Percentiles rank a stretch among this genome's conserved stretches.
Conservation (phyloP, 768 basidiomycete genomes). For the Erythrobasidium yunnanense region DNA sequence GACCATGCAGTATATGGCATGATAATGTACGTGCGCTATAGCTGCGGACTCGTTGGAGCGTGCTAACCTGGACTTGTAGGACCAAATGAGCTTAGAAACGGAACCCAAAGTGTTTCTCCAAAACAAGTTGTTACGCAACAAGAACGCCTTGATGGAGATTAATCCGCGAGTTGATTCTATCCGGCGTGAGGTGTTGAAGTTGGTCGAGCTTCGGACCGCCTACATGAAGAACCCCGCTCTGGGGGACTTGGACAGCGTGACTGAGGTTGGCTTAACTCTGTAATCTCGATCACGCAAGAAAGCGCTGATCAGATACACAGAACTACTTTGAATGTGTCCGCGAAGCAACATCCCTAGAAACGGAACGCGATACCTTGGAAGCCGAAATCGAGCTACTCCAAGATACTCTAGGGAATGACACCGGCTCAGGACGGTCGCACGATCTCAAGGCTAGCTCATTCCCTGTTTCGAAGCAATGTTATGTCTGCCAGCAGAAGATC, state of each 20-base stretch:
- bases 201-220: conserved; percentile 12
- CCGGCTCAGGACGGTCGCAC: background rate
- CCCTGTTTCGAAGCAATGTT: conserved; percentile 18
- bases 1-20: conserved; percentile 22
- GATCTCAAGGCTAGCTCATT: conserved; percentile 19
- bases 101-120: conserved; percentile 22
- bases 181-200: conserved; percentile 2
- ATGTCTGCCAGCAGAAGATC: conserved; percentile 18
- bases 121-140: conserved; percentile 8
- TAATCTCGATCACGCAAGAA: background rate
- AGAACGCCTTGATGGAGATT: conserved; percentile 5
- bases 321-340: conserved; percentile 11
- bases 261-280: background rate
- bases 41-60: no score
- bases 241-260: conserved; percentile 13
- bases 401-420: conserved; percentile 13
- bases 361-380: conserved; percentile 8
- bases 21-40: conserved; percentile 18
- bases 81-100: background rate
- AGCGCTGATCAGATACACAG: background rate
- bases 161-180: background rate
- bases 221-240: conserved; percentile 22
- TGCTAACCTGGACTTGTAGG: no score
- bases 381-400: conserved; percentile 13
- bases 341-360: background rate